These are phyloP conservation scores for Sporopachydermia quercuum DNA, from an alignment of 805 yeast genomes.

Conservation along the genomic window DNA sequence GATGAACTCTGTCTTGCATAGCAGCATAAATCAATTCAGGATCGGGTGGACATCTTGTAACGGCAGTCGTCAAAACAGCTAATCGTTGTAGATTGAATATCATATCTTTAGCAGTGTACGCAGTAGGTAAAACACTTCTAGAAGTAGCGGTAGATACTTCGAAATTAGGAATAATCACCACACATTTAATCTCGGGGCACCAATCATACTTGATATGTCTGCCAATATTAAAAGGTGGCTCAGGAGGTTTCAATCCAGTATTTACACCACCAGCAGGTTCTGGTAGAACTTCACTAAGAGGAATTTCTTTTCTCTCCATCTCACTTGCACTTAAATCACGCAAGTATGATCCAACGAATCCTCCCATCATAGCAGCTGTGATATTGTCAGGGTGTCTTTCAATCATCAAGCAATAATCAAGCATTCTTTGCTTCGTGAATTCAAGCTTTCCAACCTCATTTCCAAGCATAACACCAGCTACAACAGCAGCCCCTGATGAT, in stretches of 20 bases:
- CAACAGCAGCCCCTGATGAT: slow-evolving; percentile 96
- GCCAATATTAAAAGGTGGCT: slow-evolving; percentile 81
- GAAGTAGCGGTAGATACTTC: slow-evolving; percentile 89
- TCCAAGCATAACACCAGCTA: slow-evolving; percentile 87
- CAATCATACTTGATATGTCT: slow-evolving; percentile 76
- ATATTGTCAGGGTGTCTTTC: slow-evolving; percentile 98
- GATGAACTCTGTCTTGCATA: slow-evolving; percentile 94
- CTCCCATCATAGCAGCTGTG: slow-evolving; percentile 98
- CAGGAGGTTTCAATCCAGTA: slow-evolving; percentile 55
- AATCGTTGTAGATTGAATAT: slow-evolving; percentile 88
- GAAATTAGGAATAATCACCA: slow-evolving; percentile 85
- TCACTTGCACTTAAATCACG: slow-evolving; percentile 67
- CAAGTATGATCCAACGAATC: slow-evolving; percentile 90
- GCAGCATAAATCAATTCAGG: slow-evolving; percentile 77
- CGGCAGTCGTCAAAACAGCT: slow-evolving; percentile 83
- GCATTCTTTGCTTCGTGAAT: slow-evolving; percentile 63
- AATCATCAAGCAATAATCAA: slow-evolving; percentile 91
- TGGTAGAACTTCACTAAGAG: slow-evolving; percentile 73
- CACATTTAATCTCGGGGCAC: slow-evolving; percentile 70
- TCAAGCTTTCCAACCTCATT: slow-evolving; percentile 67
- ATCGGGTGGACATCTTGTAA: slow-evolving; percentile 73
- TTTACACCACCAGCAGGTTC: slow-evolving; percentile 57
- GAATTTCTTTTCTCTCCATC: slow-evolving; percentile 61
- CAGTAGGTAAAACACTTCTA: slow-evolving; percentile 75
- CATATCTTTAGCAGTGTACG: slow-evolving; percentile 66